These are phyloP conservation scores for Echium plantagineum DNA, from an alignment of 257 asterid genomes.

Conservation along the genomic window DNA sequence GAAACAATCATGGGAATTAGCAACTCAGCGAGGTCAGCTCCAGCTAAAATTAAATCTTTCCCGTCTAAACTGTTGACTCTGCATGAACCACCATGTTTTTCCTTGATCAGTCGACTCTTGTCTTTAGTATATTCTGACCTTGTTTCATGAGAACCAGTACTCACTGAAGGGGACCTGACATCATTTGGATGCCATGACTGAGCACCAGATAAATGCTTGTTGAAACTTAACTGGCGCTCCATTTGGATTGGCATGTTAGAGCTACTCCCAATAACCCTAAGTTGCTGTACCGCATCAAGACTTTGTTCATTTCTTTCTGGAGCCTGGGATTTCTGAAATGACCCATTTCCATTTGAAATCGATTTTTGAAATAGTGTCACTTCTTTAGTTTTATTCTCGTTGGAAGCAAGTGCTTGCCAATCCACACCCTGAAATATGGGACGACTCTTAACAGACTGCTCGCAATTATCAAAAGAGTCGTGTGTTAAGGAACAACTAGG, in stretches of 20 bases:
- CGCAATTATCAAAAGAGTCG: slow-evolving; percentile 50
- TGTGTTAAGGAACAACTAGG: slow-evolving; percentile 92
- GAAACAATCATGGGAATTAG: slow-evolving; percentile 68
- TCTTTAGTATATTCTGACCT: slow-evolving; percentile 44
- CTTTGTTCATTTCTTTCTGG: slow-evolving; percentile 49
- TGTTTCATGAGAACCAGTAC: slow-evolving; percentile 48
- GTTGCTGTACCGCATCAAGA: slow-evolving; percentile 33
- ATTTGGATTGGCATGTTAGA: slow-evolving; percentile 37
- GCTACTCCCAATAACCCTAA: slow-evolving; percentile 39
- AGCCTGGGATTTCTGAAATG: slow-evolving; percentile 40
- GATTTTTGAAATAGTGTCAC: slow-evolving; percentile 36
- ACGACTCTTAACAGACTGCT: slow-evolving; percentile 83
- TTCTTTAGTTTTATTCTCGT: slow-evolving; percentile 57
- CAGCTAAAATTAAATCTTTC: slow-evolving; percentile 41
- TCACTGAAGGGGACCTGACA: slow-evolving; percentile 30
- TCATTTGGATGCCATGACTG: slow-evolving; percentile 18
- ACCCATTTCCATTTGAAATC: slow-evolving; percentile 40
- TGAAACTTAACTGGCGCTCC: slow-evolving; percentile 50
- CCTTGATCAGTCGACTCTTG: slow-evolving; percentile 27
- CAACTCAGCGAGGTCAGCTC: slow-evolving; percentile 67
- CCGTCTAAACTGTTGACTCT: slow-evolving; percentile 35
- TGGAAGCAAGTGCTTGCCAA: slow-evolving; percentile 83
- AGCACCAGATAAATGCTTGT: slow-evolving; percentile 31
- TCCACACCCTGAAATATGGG: slow-evolving; percentile 94
- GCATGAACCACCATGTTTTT: slow-evolving; percentile 39